Evolutionary conservation across 2,329 filamentous ascomycete species (phyloP), one percentile per base, ranked within the genome.

Genomic region (Fusarium neocosmosporiellum): DNA sequence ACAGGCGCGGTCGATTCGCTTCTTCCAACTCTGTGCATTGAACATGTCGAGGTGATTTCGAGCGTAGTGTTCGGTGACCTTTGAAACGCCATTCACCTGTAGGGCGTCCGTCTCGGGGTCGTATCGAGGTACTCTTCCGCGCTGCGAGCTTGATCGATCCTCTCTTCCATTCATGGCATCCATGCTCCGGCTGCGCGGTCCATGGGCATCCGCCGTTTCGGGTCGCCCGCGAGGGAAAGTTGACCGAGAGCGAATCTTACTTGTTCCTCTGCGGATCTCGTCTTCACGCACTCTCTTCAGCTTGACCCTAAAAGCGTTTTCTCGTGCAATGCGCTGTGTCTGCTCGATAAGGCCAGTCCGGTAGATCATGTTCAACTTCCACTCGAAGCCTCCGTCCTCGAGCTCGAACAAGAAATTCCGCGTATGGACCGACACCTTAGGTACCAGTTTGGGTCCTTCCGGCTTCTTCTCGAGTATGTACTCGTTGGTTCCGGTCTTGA

Each of bases 301-400:
- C 81, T 99, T 99, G 67, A 97, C 86, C 16, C 91, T 86, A 82
- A 97, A 98, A 0, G 96, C 96, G 73, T 97, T 94, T 80, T 98
- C 94, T 48, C 96, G 91, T 6, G 96, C 95, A 63, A 97, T 85
- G 22, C 96, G 90, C 81, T 98, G 96, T 79, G 92, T 92, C 81
- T 98, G 96, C 81, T 99, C 96, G 63, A 95, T 86, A 22, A 96
- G 87, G 1, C 97, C 96, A 53, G 94, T 90, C 34, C 96, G 91
- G 81, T 98, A 99, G 59, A 99, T 99, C 78, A 95, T 91, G 18
- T 95, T 94, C 11, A 99, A 86, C 80, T 98, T 98, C 94, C 95
- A 99, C 81, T 99, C 96, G 78, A 99, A 99, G 0, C 94, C 92
- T 58, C 96, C 96, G 80, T 99, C 96, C 82, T 99, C 96, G 37